phyloP scores from a whole-genome alignment of 352 stramenopile genomes.

The Pythium scleroteichum region DNA sequence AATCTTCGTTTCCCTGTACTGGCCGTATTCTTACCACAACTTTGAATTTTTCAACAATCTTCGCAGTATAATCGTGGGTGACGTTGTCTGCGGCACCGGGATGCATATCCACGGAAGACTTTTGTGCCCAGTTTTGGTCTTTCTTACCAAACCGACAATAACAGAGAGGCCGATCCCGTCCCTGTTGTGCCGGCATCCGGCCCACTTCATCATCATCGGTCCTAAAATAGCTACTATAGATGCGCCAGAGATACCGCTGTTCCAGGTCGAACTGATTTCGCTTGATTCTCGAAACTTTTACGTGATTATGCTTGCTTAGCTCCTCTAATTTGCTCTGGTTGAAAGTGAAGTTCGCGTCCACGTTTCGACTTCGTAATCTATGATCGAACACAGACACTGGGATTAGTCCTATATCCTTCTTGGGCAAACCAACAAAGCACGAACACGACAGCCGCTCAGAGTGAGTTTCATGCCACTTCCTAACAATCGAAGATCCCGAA shows the following conservation, averaged over 20 bases:
- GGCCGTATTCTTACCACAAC: slow-evolving; percentile 62
- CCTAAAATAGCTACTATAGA: too few species aligned
- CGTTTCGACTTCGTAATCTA: slow-evolving; percentile 28
- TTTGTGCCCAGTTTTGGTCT: too few species aligned
- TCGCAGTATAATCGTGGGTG: too few species aligned
- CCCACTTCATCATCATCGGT: too few species aligned
- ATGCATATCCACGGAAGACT: too few species aligned
- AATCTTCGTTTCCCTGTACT: slow-evolving; percentile 48
- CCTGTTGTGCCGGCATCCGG: too few species aligned
- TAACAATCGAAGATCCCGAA: slow-evolving; percentile 45
- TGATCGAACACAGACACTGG: too few species aligned
- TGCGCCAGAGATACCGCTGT: too few species aligned
- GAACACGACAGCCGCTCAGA: slow-evolving; percentile 63
- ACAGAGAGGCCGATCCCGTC: too few species aligned
- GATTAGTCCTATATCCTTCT: neutral
- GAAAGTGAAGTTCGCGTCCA: slow-evolving; percentile 26
- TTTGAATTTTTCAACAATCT: slow-evolving; percentile 53
- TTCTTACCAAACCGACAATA: too few species aligned
- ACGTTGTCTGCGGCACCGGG: too few species aligned
- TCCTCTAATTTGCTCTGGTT: slow-evolving; percentile 10
- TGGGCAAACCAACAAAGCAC: slow-evolving; percentile 5
- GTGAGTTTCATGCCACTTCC: slow-evolving; percentile 71
- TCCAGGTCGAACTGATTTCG: neutral
- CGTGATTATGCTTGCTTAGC: neutral
- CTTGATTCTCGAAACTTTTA: too few species aligned